Base-by-base conservation (phyloP, 495 filamentous ascomycete species). In the Daldinia loculata region DNA sequence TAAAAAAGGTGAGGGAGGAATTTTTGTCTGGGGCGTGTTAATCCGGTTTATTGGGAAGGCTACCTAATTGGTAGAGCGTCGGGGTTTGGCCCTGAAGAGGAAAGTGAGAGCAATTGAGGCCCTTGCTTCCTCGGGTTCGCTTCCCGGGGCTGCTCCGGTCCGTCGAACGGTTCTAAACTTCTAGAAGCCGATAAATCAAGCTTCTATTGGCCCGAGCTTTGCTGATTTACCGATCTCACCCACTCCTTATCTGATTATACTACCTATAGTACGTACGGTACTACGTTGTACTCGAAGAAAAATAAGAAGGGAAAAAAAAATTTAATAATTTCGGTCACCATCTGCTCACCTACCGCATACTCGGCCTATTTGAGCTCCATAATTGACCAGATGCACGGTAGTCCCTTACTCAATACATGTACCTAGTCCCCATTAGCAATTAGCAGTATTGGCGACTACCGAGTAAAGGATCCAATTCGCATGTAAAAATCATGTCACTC, bases 41-140 rank as follows among this genome's bases (percentile, higher is more conserved):
- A 72, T 73, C 70, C 66, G 70, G 66, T 63, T 73, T 73, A 73
- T 73, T 73, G 70, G 62, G 70, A 69, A 69, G 61, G 62, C 66
- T 73, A 73, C n/a, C n/a, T n/a, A n/a, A n/a, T 73, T 73, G 70
- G 70, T 38, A 69, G 63, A 56, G 57, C 57, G 55, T 73, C 70
- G 70, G 70, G 61, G 56, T 66, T 73, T 39, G 66, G 30, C 57
- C 70, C 55, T 22, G 66, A 73, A 66, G 3, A 73, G 70, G 70
- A 66, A 73, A 73, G 70, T 73, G 61, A 73, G 66, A 69, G 57
- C 4, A 6, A 56, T 51, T 12, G 45, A 66, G 32, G 66, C 53
- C 70, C 70, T 32, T 73, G 66, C 63, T 36, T 12, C 19, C 29
- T 73, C 66, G 70, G 66, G 66, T 52, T 62, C 52, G 61, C 45